Evolutionary conservation across 805 yeast species (phyloP).

Genomic region (Metschnikowia lunata): DNA sequence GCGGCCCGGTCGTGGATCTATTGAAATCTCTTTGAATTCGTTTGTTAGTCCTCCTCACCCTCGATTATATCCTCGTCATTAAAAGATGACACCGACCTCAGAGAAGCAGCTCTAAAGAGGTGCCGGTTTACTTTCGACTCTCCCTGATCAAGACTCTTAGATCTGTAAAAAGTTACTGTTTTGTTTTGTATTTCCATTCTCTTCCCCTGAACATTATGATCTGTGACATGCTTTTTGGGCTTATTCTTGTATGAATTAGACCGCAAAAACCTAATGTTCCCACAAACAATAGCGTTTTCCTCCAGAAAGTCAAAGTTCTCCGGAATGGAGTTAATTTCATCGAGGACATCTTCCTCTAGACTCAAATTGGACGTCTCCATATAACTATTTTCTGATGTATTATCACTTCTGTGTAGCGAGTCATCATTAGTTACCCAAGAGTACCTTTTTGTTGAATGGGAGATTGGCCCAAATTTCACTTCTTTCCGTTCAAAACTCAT

Average conservation of each 20-base stretch:
- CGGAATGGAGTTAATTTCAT: slow-evolving; percentile 34
- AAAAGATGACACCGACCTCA: slow-evolving; percentile 27
- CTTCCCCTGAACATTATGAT: slow-evolving; percentile 23
- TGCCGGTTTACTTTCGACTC: slow-evolving; percentile 18
- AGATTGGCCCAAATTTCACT: background rate
- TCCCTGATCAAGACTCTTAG: slow-evolving; percentile 16
- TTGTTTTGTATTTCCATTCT: slow-evolving; percentile 35
- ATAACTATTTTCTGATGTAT: too few relatives aligned
- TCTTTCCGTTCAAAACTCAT: background rate
- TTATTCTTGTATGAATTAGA: slow-evolving; percentile 39
- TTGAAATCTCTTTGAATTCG: background rate
- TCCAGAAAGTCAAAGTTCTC: slow-evolving; percentile 39
- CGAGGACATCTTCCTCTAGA: slow-evolving; percentile 29
- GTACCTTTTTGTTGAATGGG: slow-evolving; percentile 13
- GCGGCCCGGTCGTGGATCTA: too few relatives aligned
- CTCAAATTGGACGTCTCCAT: background rate
- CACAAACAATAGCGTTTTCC: slow-evolving; percentile 6
- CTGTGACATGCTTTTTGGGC: slow-evolving; percentile 28
- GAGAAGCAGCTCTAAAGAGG: slow-evolving; percentile 28
- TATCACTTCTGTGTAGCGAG: background rate
- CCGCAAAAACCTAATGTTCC: slow-evolving; percentile 19
- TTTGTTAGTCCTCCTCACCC: slow-evolving; percentile 16
- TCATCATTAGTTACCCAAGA: slow-evolving; percentile 33
- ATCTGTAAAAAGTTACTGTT: slow-evolving; percentile 41
- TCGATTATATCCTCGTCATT: slow-evolving; percentile 20